Base-by-base conservation (phyloP, 2,329 filamentous ascomycete genomes). In the Sarocladium strictum region DNA sequence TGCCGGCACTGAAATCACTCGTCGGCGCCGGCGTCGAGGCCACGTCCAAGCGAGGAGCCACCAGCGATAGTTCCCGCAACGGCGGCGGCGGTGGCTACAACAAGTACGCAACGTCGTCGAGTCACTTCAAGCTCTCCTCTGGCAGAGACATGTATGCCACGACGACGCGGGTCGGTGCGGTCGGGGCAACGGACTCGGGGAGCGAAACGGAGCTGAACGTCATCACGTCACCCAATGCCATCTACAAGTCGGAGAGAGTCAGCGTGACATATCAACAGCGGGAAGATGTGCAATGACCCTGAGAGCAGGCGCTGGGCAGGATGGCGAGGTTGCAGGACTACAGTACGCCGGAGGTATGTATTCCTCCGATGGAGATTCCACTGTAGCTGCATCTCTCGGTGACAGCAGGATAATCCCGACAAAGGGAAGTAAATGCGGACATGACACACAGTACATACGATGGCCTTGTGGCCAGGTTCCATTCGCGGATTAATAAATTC, bases 141-240 rank as follows among this genome's bases (percentile, higher is more conserved):
- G 59, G 59, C 2, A 54, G 54, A 49, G 59, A 61, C 41, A 52
- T 57, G 6, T 61, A 57, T 40, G n/a, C 17, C 21, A 50, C 56
- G 11, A 54, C 58, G 9, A 56, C 58, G 7, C 43, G 49, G 24
- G 57, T 53, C 4, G 52, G 47, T 27, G 35, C 57, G 21, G 58
- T 54, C 41, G 35, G 23, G 11, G 17, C 14, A 3, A 55, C 59
- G 12, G 57, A 58, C 2, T 56, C 56, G 11, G 59, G 58, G 1
- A 60, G 58, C 51, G 59, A 61, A 29, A 58, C 60, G 54, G 59
- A 61, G n/a, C 54, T 61, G 29, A 57, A 57, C 33, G 50, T 53
- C 23, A 45, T 61, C 27, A 21, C 54, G 35, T 51, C 57, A 26
- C 50, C 41, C 26, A 47, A 59, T 4, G 56, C 56, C 35, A 61